phyloP scores from a whole-genome alignment of 1,284 basidiomycete species.

The Fomes fomentarius region DNA sequence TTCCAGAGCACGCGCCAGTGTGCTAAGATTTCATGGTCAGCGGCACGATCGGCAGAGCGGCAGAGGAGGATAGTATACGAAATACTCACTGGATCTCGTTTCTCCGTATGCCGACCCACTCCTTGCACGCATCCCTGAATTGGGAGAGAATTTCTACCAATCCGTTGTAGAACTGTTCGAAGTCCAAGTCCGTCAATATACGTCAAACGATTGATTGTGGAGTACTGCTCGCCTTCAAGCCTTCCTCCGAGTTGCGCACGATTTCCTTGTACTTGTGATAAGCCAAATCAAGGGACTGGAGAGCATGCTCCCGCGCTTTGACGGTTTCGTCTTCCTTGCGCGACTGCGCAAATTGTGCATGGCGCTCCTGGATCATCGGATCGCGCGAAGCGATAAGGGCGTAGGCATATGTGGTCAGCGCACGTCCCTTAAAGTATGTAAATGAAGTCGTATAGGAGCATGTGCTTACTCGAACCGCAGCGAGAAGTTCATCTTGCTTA shows the following conservation, averaged over 20 bases:
- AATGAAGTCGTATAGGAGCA: too few relatives aligned
- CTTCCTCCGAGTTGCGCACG: slow-evolving; percentile 84
- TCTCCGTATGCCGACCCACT: slow-evolving; percentile 73
- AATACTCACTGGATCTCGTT: slow-evolving; percentile 54
- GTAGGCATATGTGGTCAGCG: too few relatives aligned
- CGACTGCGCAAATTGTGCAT: slow-evolving; percentile 79
- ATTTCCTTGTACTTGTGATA: slow-evolving; percentile 92
- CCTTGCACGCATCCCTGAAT: slow-evolving; percentile 77
- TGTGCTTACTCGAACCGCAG: slow-evolving; percentile 65
- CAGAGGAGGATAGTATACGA: neutral
- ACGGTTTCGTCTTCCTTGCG: slow-evolving; percentile 79
- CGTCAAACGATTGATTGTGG: neutral
- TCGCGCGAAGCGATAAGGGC: neutral
- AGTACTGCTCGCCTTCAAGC: slow-evolving; percentile 64
- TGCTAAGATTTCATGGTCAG: slow-evolving; percentile 16
- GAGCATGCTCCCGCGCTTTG: slow-evolving; percentile 81
- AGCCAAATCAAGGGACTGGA: slow-evolving; percentile 88
- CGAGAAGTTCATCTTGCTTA: slow-evolving; percentile 69
- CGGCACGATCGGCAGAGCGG: neutral
- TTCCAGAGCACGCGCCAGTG: slow-evolving; percentile 28
- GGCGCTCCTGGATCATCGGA: slow-evolving; percentile 54
- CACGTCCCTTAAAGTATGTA: too few relatives aligned
- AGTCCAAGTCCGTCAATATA: neutral
- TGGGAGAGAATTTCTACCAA: slow-evolving; percentile 70
- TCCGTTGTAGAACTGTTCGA: slow-evolving; percentile 79